Evolutionary conservation across 2,329 filamentous ascomycete genomes (phyloP), one percentile per base, ranked within the genome.

Genomic region (Amesomyces nigricolor): DNA sequence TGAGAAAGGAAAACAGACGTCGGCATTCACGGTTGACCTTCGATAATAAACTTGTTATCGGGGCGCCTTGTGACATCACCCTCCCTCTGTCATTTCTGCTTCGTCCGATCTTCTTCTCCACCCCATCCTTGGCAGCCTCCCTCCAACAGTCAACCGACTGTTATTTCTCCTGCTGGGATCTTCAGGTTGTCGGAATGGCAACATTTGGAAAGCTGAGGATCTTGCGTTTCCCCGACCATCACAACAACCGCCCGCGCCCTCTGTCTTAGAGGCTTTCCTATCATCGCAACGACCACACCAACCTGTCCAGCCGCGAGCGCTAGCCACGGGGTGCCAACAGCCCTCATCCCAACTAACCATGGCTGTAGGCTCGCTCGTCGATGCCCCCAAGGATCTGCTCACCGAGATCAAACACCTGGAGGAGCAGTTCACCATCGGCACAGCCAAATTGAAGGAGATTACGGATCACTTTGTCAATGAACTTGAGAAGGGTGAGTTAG

Each of bases 401-500:
- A 70, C 74, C 38, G 87, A 96, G 74, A 91, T 97, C 68, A 85
- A 88, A 71, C 79, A 82, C 59, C 80, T 97, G 22, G 94, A 97
- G 76, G 81, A 91, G 56, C 72, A 87, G 52, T 96, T 99, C 73
- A 88, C 85, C 10, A 84, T 97, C 45, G 81, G 87, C 62, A 80
- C 80, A 0, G 73, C 80, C 38, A 95, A 89, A 76, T 83, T 97
- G 54, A 97, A 97, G 81, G 73, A 87, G 62, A 91, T 99, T 67
- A 92, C 90, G 42, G 78, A 88, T 51, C 92, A 96, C 71, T 99
- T 99, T 70, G 79, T 95, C 49, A 80, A 79, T 35, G 94, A 99
- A 77, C 82, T 99, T 53, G 81, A 85, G 61, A 95, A 95, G 74
- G 91, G 89, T 87, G 70, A 61, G 74, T 65, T 7, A 2, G 10